phyloP scores from a whole-genome alignment of 495 filamentous ascomycete genomes.

The Evansstolkia leycettana region DNA sequence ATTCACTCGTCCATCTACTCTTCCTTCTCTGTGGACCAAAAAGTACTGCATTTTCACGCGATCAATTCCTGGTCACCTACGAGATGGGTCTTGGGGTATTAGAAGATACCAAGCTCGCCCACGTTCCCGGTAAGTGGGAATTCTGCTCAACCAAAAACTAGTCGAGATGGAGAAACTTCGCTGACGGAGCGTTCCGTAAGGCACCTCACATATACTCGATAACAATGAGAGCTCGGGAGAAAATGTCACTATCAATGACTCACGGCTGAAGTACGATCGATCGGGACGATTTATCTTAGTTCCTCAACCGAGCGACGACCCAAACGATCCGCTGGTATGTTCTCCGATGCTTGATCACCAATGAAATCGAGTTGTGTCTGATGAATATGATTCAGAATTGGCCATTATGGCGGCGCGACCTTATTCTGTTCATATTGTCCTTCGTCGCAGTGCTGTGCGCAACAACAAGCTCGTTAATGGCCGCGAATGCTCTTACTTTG shows the following conservation, averaged over 20 bases:
- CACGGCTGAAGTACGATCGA: slow-evolving; percentile 58
- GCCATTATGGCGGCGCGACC: slow-evolving; percentile 77
- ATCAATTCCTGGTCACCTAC: neutral
- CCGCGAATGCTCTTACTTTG: slow-evolving; percentile 71
- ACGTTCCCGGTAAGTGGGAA: slow-evolving; percentile 60
- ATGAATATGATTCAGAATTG: slow-evolving; percentile 52
- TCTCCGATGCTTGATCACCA: neutral
- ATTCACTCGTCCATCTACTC: no score
- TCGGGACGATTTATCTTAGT: slow-evolving; percentile 61
- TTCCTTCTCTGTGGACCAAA: no score
- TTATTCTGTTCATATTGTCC: slow-evolving; percentile 67
- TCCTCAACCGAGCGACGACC: slow-evolving; percentile 69
- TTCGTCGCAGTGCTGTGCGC: slow-evolving; percentile 70
- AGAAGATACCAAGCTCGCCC: slow-evolving; percentile 46
- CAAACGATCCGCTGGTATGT: slow-evolving; percentile 61
- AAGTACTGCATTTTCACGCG: no score
- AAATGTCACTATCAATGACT: slow-evolving; percentile 14
- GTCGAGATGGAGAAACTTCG: slow-evolving; percentile 2
- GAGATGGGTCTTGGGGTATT: slow-evolving; percentile 77
- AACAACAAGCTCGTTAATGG: slow-evolving; percentile 70
- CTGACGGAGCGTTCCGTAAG: slow-evolving; percentile 18
- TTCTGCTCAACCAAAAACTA: neutral
- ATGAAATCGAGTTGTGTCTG: slow-evolving; percentile 7
- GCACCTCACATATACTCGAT: slow-evolving; percentile 54
- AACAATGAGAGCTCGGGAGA: slow-evolving; percentile 32